Percentiles rank a stretch among this genome's conserved stretches.
Evolutionary conservation across 257 asterid species (phyloP).

Genomic region (Solanum ossicruentum): DNA sequence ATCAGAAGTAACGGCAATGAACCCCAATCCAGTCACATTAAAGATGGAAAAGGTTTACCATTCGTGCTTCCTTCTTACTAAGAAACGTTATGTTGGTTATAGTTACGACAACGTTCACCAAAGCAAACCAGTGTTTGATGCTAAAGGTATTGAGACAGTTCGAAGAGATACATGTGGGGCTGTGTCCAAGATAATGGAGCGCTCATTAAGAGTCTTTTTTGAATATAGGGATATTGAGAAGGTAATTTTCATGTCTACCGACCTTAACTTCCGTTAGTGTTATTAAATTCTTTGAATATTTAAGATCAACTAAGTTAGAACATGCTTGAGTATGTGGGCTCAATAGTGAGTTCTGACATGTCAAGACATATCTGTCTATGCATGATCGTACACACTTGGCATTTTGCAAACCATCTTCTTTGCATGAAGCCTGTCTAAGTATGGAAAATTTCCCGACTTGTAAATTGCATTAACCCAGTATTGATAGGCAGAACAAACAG

Average conservation of each 20-base stretch:
- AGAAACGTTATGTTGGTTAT: slow-evolving; percentile 93
- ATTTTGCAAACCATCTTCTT: neutral
- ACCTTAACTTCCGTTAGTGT: neutral
- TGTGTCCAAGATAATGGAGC: slow-evolving; percentile 87
- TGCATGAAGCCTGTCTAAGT: neutral
- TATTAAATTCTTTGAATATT: neutral
- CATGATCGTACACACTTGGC: neutral
- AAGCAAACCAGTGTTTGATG: slow-evolving; percentile 72
- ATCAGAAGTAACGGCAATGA: slow-evolving; percentile 66
- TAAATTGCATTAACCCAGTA: neutral
- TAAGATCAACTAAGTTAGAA: neutral
- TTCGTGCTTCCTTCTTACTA: slow-evolving; percentile 94
- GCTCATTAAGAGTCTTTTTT: slow-evolving; percentile 63
- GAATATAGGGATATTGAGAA: slow-evolving; percentile 53
- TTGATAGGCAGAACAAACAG: neutral
- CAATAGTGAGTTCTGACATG: neutral
- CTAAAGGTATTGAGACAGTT: slow-evolving; percentile 93
- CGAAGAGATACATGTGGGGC: slow-evolving; percentile 94
- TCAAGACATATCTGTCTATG: neutral
- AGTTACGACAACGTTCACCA: slow-evolving; percentile 84
- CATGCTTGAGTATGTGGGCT: neutral
- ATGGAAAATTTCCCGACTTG: neutral
- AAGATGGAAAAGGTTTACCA: slow-evolving; percentile 93
- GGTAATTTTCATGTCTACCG: slow-evolving; percentile 22
- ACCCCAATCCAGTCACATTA: slow-evolving; percentile 69